A percentile compares a stretch with the other conserved stretches of the same genome.
Conservation (phyloP, 805 yeast species). For the Deakozyma indianensis region DNA sequence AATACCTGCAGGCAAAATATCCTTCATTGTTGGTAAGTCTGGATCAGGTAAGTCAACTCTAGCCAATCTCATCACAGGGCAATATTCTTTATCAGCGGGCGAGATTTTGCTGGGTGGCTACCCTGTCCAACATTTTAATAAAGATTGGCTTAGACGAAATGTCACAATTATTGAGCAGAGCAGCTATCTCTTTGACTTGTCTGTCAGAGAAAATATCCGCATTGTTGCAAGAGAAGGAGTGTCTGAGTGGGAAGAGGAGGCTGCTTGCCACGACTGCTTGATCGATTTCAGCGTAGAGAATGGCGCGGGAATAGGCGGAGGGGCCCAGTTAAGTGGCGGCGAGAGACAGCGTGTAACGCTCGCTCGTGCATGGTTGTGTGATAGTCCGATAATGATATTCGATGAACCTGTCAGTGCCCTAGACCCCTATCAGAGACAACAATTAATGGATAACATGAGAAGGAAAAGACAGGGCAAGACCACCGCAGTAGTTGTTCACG, state of each 20-base stretch:
- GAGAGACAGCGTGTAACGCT: constrained; percentile 73
- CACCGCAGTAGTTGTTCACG: constrained; percentile 75
- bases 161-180: constrained; percentile 65
- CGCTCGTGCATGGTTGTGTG: constrained; percentile 66
- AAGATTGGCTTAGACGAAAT: constrained; percentile 41
- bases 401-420: constrained; percentile 85
- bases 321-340: constrained; percentile 67
- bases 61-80: constrained; percentile 42
- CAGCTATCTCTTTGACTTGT: constrained; percentile 48
- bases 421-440: constrained; percentile 36
- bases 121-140: constrained; percentile 29
- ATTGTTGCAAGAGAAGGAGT: constrained; percentile 27
- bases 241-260: constrained; percentile 17
- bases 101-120: constrained; percentile 41
- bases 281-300: constrained; percentile 32
- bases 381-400: constrained; percentile 61
- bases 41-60: constrained; percentile 92
- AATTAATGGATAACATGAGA: constrained; percentile 36
- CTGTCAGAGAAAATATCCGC: constrained; percentile 48
- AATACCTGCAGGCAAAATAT: constrained; percentile 31
- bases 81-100: constrained; percentile 44
- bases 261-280: constrained; percentile 40
- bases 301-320: constrained; percentile 41
- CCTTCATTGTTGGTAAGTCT: constrained; percentile 70
- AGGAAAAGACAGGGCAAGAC: constrained; percentile 53